Conservation (phyloP, 1,139 yeast genomes). For the Scheffersomyces segobiensis region DNA sequence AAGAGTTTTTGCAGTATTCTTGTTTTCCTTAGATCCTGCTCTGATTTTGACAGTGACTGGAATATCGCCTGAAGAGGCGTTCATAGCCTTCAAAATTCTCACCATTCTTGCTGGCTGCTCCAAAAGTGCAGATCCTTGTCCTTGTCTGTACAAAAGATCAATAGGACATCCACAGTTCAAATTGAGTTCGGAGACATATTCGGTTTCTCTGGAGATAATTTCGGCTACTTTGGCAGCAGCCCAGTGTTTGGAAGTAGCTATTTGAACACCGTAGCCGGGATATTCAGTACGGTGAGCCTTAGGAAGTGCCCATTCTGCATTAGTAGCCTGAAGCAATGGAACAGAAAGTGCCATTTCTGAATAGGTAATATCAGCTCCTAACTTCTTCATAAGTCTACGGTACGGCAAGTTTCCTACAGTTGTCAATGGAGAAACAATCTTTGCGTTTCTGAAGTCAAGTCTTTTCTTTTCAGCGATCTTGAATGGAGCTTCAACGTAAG, state of each 20-base stretch:
- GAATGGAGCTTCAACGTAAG: constrained; percentile 76
- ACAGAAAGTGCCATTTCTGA: constrained; percentile 92
- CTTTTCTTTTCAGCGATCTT: constrained; percentile 79
- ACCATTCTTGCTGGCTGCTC: constrained; percentile 84
- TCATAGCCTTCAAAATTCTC: constrained; percentile 85
- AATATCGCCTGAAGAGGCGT: constrained; percentile 79
- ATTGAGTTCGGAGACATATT: constrained; percentile 73
- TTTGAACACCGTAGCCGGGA: constrained; percentile 92
- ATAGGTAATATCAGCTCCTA: constrained; percentile 93
- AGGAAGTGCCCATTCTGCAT: constrained; percentile 97
- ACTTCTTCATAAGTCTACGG: constrained; percentile 84
- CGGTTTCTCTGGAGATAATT: constrained; percentile 57
- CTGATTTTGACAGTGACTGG: constrained; percentile 92
- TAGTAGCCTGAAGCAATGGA: constrained; percentile 85
- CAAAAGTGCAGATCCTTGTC: constrained; percentile 93
- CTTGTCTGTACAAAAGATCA: constrained; percentile 85
- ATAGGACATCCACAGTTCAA: constrained; percentile 97
- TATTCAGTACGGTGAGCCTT: constrained; percentile 81
- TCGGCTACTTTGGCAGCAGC: constrained; percentile 92
- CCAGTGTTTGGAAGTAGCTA: constrained; percentile 91
- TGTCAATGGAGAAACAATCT: constrained; percentile 91
- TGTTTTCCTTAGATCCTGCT: constrained; percentile 84
- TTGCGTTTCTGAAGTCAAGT: constrained; percentile 67
- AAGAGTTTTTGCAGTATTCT: constrained; percentile 80
- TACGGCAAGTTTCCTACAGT: constrained; percentile 97